phyloP scores from a whole-genome alignment of 192 early-diverging fungal species.

The Geosiphon pyriformis region DNA sequence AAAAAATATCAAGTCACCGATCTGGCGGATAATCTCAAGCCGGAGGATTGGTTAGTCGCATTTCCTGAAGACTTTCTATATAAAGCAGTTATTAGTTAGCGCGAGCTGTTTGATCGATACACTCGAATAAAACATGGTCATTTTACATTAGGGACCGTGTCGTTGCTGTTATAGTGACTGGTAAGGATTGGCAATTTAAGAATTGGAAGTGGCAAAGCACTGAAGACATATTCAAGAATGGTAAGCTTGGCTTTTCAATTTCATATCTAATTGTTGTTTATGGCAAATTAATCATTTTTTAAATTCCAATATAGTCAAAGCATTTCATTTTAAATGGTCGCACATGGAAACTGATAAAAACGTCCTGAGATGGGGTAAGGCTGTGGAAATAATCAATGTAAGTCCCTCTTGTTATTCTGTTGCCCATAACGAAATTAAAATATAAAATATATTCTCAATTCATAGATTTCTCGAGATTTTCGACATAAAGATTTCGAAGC shows the following conservation, averaged over 20 bases:
- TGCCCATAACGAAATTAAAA: not conserved
- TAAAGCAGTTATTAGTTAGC: too few species aligned
- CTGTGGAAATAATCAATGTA: not conserved
- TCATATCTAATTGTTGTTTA: not conserved
- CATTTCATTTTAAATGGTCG: not conserved
- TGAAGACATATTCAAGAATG: slow-evolving; percentile 73
- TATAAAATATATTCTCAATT: not conserved
- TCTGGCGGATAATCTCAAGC: slow-evolving; percentile 61
- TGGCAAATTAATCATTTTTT: not conserved
- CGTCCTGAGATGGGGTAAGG: not conserved
- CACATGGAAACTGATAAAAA: not conserved
- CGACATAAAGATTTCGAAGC: slow-evolving; percentile 3
- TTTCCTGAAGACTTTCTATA: not conserved
- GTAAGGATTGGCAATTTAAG: slow-evolving; percentile 93
- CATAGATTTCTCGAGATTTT: not conserved
- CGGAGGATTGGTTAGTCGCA: slow-evolving; percentile 61
- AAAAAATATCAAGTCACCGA: slow-evolving; percentile 77
- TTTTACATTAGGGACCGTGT: slow-evolving; percentile 50
- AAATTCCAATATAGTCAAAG: not conserved
- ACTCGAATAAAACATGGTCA: too few species aligned
- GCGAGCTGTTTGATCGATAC: too few species aligned
- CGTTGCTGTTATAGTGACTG: slow-evolving; percentile 84
- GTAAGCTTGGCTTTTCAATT: slow-evolving; percentile 36
- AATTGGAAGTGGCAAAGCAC: slow-evolving; percentile 85
- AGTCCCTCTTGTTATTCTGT: not conserved